Evolutionary conservation across 345 rosid genomes (phyloP).

Genomic region (Dipteronia dyeriana): DNA sequence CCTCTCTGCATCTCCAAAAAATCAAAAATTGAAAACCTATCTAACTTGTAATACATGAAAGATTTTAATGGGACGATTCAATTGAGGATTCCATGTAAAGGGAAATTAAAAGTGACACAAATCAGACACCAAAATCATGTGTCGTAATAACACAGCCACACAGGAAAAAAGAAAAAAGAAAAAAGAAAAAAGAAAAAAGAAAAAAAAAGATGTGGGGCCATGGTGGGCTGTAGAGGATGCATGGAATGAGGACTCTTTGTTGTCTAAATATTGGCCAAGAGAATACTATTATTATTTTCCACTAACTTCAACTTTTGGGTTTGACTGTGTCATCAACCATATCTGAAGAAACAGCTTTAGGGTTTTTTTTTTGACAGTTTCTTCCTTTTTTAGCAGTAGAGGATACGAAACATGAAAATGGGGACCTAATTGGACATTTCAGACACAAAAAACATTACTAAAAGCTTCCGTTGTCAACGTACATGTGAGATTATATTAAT

Average conservation of each 20-base stretch:
- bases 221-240: neutral
- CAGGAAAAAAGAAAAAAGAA: neutral
- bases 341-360: neutral
- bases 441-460: neutral
- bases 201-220: too few species aligned
- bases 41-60: neutral
- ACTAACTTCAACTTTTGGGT: neutral
- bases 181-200: too few species aligned
- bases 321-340: neutral
- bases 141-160: neutral
- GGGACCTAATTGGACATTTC: constrained; percentile 1
- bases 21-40: neutral
- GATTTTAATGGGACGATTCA: neutral
- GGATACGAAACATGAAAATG: neutral
- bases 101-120: neutral
- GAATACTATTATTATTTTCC: neutral
- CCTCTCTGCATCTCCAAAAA: neutral
- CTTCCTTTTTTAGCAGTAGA: neutral
- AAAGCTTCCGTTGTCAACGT: neutral
- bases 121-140: constrained; percentile 5
- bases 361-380: neutral
- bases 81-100: neutral
- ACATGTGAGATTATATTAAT: neutral
- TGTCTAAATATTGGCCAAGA: constrained; percentile 25
- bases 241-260: neutral